Evolutionary conservation across 768 basidiomycete genomes (phyloP).

Genomic region (Podaxis sp.): DNA sequence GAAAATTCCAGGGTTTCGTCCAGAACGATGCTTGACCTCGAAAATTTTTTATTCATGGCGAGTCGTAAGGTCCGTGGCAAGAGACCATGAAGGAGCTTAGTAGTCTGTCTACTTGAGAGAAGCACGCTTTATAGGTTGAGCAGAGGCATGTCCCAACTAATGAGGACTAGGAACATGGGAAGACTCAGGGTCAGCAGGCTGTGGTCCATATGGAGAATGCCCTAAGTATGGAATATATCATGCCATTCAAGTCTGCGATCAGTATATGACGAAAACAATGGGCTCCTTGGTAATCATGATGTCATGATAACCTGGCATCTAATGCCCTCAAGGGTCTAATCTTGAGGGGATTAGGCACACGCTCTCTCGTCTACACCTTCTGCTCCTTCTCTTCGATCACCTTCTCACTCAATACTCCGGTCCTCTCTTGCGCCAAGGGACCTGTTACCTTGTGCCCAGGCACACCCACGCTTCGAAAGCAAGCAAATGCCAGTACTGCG

Average conservation of each 20-base stretch:
- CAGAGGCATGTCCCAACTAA: no score
- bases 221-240: no score
- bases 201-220: no score
- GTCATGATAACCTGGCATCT: neutral
- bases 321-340: neutral
- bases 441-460: conserved; percentile 21
- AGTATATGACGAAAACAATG: no score
- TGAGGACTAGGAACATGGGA: no score
- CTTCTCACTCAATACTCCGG: neutral
- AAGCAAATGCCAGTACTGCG: conserved; percentile 28
- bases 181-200: no score
- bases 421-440: neutral
- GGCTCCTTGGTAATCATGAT: no score
- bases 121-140: neutral
- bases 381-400: neutral
- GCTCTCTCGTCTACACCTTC: neutral
- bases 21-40: neutral
- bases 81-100: neutral
- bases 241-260: no score
- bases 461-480: conserved; percentile 29
- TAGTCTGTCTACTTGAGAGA: no score
- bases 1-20: neutral
- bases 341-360: neutral
- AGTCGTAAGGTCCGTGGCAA: neutral
- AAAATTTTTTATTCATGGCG: neutral